These are phyloP conservation scores for Ogataea populi-albae DNA, from an alignment of 805 yeast genomes.

Conservation along the genomic window DNA sequence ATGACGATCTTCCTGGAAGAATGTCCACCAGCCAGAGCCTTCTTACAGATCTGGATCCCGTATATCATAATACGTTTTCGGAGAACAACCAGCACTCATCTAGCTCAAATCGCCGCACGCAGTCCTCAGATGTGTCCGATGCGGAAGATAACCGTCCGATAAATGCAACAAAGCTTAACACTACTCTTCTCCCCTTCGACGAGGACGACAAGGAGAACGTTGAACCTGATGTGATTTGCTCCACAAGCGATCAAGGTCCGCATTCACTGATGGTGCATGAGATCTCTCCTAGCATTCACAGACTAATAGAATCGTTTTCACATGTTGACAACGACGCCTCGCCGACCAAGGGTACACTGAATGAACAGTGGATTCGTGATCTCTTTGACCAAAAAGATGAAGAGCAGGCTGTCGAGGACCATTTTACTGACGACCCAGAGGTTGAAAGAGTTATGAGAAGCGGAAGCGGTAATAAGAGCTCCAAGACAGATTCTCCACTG, in stretches of 20 bases:
- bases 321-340: conserved; percentile 26
- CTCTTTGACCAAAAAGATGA: conserved; percentile 29
- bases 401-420: conserved; percentile 21
- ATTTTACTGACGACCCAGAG: conserved; percentile 25
- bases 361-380: conserved; percentile 30
- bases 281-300: conserved; percentile 33
- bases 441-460: conserved; percentile 21
- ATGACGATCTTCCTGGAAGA: conserved; percentile 1
- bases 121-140: conserved; percentile 10
- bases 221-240: conserved; percentile 13
- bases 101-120: not conserved
- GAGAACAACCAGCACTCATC: not conserved
- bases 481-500: conserved; percentile 16
- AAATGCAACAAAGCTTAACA: conserved; percentile 51
- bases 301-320: conserved; percentile 32
- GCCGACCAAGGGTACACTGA: conserved; percentile 25
- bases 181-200: conserved; percentile 51
- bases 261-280: conserved; percentile 26
- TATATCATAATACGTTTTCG: conserved; percentile 13
- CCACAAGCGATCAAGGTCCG: conserved; percentile 12
- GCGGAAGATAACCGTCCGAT: conserved; percentile 36
- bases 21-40: conserved; percentile 19
- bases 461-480: conserved; percentile 2
- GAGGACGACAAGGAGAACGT: conserved; percentile 37
- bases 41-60: conserved; percentile 28